Evolutionary conservation across 257 asterid genomes (phyloP).

Genomic region (Nemophila menziesii): DNA sequence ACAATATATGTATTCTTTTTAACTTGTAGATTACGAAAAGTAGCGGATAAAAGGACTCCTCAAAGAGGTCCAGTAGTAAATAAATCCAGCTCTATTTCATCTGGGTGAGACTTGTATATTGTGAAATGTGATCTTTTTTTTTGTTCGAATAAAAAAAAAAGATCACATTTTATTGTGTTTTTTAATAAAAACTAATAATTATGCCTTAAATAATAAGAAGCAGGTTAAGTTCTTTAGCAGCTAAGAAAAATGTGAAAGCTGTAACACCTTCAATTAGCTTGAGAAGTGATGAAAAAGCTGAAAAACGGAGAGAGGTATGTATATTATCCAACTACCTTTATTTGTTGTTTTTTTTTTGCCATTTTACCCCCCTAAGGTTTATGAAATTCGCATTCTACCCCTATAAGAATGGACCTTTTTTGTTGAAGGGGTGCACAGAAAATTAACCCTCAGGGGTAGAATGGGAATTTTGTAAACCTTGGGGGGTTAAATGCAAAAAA

Average conservation of each 20-base stretch:
- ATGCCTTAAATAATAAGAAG: background rate
- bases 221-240: constrained; percentile 35
- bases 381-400: too few relatives aligned
- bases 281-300: constrained; percentile 42
- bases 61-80: constrained; percentile 34
- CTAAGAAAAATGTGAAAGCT: constrained; percentile 19
- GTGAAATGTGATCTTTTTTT: background rate
- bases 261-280: constrained; percentile 30
- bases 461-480: too few relatives aligned
- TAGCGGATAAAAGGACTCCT: constrained; percentile 23
- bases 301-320: constrained; percentile 62
- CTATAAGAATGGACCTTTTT: too few relatives aligned
- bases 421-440: too few relatives aligned
- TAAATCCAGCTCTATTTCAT: constrained; percentile 27
- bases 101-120: constrained; percentile 28
- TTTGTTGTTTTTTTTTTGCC: too few relatives aligned
- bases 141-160: too few relatives aligned
- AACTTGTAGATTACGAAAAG: constrained; percentile 34
- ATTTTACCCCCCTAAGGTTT: too few relatives aligned
- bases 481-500: too few relatives aligned
- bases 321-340: background rate
- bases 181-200: background rate
- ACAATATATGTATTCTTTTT: constrained; percentile 5
- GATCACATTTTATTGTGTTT: too few relatives aligned
- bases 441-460: too few relatives aligned